phyloP scores from a whole-genome alignment of 2,329 filamentous ascomycete genomes.

The Cryphonectria parasitica region DNA sequence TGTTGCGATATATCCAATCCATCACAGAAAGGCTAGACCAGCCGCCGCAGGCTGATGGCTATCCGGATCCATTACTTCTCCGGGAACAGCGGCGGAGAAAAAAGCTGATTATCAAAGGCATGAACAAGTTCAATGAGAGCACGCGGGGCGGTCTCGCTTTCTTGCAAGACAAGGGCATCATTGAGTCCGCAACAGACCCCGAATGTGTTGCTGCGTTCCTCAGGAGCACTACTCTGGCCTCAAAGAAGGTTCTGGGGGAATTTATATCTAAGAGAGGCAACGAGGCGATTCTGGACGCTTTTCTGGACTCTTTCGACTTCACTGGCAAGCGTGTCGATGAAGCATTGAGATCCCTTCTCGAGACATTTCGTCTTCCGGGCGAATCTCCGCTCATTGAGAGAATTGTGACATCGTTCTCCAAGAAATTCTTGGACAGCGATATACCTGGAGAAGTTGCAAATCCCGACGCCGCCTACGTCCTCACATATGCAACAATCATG shows the following conservation, averaged over 20 bases:
- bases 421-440: slow-evolving; percentile 76
- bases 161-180: slow-evolving; percentile 83
- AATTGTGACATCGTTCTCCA: slow-evolving; percentile 84
- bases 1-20: slow-evolving; percentile 89
- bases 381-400: slow-evolving; percentile 92
- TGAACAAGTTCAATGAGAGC: slow-evolving; percentile 92
- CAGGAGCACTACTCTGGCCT: slow-evolving; percentile 82
- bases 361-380: slow-evolving; percentile 90
- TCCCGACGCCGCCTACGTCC: slow-evolving; percentile 84
- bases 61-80: slow-evolving; percentile 67
- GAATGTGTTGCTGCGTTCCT: slow-evolving; percentile 83
- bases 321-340: slow-evolving; percentile 85
- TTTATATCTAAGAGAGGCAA: slow-evolving; percentile 91
- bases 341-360: slow-evolving; percentile 82
- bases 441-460: slow-evolving; percentile 77
- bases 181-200: slow-evolving; percentile 74
- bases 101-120: slow-evolving; percentile 84
- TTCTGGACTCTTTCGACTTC: slow-evolving; percentile 89
- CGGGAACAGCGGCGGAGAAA: slow-evolving; percentile 78
- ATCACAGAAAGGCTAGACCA: slow-evolving; percentile 85
- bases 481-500: slow-evolving; percentile 97
- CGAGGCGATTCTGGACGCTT: slow-evolving; percentile 80
- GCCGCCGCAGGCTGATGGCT: slow-evolving; percentile 63
- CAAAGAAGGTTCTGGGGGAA: slow-evolving; percentile 89
- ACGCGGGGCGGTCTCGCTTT: slow-evolving; percentile 88